These are phyloP conservation scores for Trichophyton equinum DNA, from an alignment of 2,329 filamentous ascomycete species.

Conservation along the genomic window DNA sequence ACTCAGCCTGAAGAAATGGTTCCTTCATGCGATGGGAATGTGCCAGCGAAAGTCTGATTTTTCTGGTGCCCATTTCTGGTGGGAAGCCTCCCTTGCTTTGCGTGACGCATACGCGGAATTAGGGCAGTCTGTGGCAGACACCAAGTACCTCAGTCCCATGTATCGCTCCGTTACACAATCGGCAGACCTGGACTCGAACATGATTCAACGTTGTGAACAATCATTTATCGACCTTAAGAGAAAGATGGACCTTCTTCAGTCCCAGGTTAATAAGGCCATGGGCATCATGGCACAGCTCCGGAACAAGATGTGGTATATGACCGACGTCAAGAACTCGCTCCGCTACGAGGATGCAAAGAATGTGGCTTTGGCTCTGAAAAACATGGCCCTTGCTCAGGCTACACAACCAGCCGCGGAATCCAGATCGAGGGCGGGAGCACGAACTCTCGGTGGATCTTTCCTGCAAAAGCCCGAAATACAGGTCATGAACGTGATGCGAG, in stretches of 20 bases:
- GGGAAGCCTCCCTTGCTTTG: conserved; percentile 66
- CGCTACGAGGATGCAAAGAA: conserved; percentile 78
- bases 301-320: conserved; percentile 98
- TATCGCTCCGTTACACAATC: conserved; percentile 42
- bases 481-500: conserved; percentile 75
- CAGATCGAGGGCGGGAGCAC: conserved; percentile 32
- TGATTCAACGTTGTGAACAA: conserved; percentile 28
- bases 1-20: conserved; percentile 23
- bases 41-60: conserved; percentile 72
- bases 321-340: conserved; percentile 79
- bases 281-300: conserved; percentile 60
- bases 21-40: conserved; percentile 59
- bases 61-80: conserved; percentile 71
- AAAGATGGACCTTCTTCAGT: conserved; percentile 65
- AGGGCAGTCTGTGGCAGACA: conserved; percentile 49
- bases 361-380: conserved; percentile 75
- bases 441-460: conserved; percentile 44
- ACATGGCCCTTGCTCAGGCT: conserved; percentile 56
- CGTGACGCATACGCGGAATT: conserved; percentile 45
- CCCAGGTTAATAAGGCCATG: conserved; percentile 62
- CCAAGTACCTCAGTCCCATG: conserved; percentile 59
- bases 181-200: conserved; percentile 20
- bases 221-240: conserved; percentile 66
- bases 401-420: conserved; percentile 21
- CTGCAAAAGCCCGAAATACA: conserved; percentile 73